These are phyloP conservation scores for Coemansia sp. DNA, from an alignment of 192 early-diverging fungal genomes.

Conservation along the genomic window DNA sequence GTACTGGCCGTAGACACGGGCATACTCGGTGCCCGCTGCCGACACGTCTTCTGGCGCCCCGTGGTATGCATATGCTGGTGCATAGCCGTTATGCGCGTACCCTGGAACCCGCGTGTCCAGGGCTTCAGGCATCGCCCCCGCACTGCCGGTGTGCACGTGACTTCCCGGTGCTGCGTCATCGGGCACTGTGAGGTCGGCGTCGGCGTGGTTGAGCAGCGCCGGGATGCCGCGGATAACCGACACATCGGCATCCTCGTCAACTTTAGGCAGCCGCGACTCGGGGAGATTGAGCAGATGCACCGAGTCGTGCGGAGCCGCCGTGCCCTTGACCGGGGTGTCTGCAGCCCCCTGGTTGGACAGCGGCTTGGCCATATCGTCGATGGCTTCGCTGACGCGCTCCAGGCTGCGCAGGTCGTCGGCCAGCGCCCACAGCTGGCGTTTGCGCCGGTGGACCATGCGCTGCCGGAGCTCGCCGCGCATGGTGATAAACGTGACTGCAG, in stretches of 20 bases:
- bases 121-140: background rate
- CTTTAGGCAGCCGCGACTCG: constrained; percentile 21
- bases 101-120: background rate
- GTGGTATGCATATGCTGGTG: constrained; percentile 6
- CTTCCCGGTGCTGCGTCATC: background rate
- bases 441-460: constrained; percentile 35
- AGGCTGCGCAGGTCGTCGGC: constrained; percentile 39
- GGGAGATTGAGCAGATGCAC: constrained; percentile 30
- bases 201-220: constrained; percentile 39
- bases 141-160: background rate
- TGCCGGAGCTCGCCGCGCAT: constrained; percentile 28
- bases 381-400: constrained; percentile 35
- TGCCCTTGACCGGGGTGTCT: constrained; percentile 6
- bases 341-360: constrained; percentile 14
- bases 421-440: constrained; percentile 39
- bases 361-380: constrained; percentile 28
- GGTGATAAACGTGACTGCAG: constrained; percentile 24
- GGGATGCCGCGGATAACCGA: constrained; percentile 38
- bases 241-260: constrained; percentile 36
- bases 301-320: constrained; percentile 20
- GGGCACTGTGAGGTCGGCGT: background rate
- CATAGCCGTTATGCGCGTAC: background rate
- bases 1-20: background rate
- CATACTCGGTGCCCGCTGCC: background rate
- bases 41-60: background rate